Base-by-base conservation (phyloP, 2,329 filamentous ascomycete species). In the Eurotiales sp. region DNA sequence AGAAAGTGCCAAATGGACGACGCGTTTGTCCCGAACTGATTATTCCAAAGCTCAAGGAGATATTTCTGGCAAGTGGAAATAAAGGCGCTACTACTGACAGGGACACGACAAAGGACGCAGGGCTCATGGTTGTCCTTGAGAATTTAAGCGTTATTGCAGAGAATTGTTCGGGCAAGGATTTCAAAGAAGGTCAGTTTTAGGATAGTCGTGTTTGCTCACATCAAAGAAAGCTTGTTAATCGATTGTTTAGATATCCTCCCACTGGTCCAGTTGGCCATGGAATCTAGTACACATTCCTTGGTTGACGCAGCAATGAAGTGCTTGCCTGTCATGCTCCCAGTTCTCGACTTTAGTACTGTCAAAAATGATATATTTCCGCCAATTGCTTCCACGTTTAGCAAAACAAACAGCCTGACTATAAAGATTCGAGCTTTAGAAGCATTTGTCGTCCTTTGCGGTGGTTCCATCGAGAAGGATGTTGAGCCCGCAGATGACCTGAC, bases 281-380 rank as follows among this genome's bases (percentile, higher is more conserved):
- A 96, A 61, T 96, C 90, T 8, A 81, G 89, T 0, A 96, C 91
- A 0, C 93, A 95, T 59, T 86, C 87, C 1, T 77, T 99, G 14
- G 87, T 96, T 0, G 93, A 97, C 70, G 87, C 88, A 3, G 86
- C 90, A 2, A 76, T 99, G 12, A 82, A 86, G 45, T 88, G 86
- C 23, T 73, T 99, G 4, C 86, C 90, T 2, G 78, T 83, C 1
- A 82, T 96, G n/a, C 74, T 97, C 4, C 89, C 90, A 0, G 83
- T 93, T 2, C 82, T 99, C 7, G 93, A 99, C 70, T 97, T 96
- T 60, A 95, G 87, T 59, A 97, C 92, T 0, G 91, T 96, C 62
- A 99, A 97, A 70, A 93, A 95, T 61, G 92, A 97, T 56, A 79
- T 99, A 1, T 99, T 99, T 67, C 93, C 93, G 0, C 85, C 95